Base-by-base conservation (phyloP, 371 early-diverging fungal species). In the Mortierella polycephala region DNA sequence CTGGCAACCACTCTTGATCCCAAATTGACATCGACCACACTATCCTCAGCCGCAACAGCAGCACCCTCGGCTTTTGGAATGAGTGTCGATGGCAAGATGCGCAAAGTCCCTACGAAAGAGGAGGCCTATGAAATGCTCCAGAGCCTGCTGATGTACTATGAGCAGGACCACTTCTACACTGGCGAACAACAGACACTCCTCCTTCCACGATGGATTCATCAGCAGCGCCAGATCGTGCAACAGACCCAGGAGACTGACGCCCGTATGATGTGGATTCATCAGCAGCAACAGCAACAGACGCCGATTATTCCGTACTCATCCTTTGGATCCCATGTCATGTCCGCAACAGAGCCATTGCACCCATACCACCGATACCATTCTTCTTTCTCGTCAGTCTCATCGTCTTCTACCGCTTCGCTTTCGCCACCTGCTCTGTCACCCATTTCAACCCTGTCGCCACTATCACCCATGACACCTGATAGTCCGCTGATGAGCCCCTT, bases 201-300 rank as follows among this genome's bases (percentile, higher is more conserved):
- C 14, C 56, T 76, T n/a, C 76, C 76, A 2, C 76, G 76, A 10
- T 76, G 76, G 76, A 76, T 76, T 55, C 76, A 76, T 41, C 76
- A 76, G 37, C 76, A 76, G 52, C 71, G 76, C 7, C 76, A 76
- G 58, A 67, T 76, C 52, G 67, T 76, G 68, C 64, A 75, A 6
- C 71, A 70, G 62, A 52, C 59, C n/a, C 64, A 60, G 16, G 72
- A 64, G 23, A 63, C 55, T 16, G 72, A 77, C 23, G 50, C 55
- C n/a, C 67, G 56, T 65, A 54, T 67, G 58, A 57, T 51, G 61
- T 71, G 77, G 71, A 63, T 71, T 62, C 77, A 69, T 12, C 67
- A 65, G 39, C 66, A 60, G 42, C 51, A 64, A 13, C 55, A 45
- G 13, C 70, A 64, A 14, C 70, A 70, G 10, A 55, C 46, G 12